Conservation (phyloP, 306 rosid genomes). For the Ochetophila trinervis region DNA sequence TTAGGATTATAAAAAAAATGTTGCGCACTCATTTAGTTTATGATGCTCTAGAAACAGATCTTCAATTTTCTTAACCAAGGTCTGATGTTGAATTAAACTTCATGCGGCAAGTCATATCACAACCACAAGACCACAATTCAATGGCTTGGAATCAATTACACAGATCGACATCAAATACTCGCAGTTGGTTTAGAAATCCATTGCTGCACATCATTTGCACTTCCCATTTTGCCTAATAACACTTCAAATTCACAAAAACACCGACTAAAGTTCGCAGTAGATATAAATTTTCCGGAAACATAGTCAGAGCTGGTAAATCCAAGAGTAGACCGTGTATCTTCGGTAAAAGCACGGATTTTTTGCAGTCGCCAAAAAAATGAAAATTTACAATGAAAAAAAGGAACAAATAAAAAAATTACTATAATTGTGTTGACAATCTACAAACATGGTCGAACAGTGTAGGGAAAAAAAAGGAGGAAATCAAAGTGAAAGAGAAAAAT, state of each 20-base stretch:
- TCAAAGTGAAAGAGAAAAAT: constrained; percentile 21
- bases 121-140: background rate
- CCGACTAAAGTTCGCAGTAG: background rate
- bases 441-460: constrained; percentile 20
- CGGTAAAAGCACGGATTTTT: constrained; percentile 5
- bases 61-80: background rate
- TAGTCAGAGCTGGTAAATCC: background rate
- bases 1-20: background rate
- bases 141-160: background rate
- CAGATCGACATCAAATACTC: constrained; percentile 3
- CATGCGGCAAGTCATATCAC: background rate
- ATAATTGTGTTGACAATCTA: background rate
- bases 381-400: background rate
- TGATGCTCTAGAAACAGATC: background rate
- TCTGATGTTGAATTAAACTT: background rate
- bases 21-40: background rate
- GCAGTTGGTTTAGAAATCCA: background rate
- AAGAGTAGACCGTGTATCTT: background rate
- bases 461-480: constrained; percentile 4
- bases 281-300: background rate
- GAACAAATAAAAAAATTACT: background rate
- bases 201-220: background rate
- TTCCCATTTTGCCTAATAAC: background rate
- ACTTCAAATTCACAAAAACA: background rate
- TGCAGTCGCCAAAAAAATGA: background rate